Evolutionary conservation across 495 filamentous ascomycete species (phyloP), one percentile per base, ranked within the genome.

Genomic region (Trypethelium eluteriae): DNA sequence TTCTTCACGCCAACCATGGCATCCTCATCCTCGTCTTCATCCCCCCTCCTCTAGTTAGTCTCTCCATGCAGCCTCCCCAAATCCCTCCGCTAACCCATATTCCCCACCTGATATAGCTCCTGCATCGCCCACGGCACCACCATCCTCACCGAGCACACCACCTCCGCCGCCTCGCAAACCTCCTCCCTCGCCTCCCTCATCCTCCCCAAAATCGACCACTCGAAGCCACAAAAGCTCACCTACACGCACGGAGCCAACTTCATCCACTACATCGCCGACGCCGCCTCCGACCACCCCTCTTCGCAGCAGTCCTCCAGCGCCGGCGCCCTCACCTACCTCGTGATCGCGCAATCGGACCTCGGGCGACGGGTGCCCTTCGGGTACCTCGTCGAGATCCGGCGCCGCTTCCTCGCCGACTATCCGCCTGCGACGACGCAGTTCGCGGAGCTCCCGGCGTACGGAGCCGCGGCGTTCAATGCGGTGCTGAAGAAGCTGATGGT

Each of bases 251-350:
- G 92, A 75, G 80, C 86, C 53, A 86, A 96, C 75, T 92, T 93
- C 80, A 91, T 98, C 77, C 92, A 98, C 82, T 97, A 96, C 82
- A 92, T 97, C 77, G 85, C 93, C 72, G 88, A 90, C 73, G 87
- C 93, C 1, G 86, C 92, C 34, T 88, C 86, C 2, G 84, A 87
- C 59, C 79, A 84, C 70, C 70, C 78, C 62, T 34, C 74, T 49
- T 70, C 79, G 38, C 53, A 81, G 59, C 77, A 78, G 65, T 67
- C 68, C 7, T 62, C 59, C 59, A 86, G 85, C 47, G 86, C 89
- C 35, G 89, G 88, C 62, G 90, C 91, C 2, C 83, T 96, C 53
- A 93, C 90, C 65, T 97, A 89, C 79, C 81, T 97, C 36, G 89
- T 94, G 14, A 85, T 98, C 68, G 89, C 89, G 41, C 86, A 89